A percentile compares a stretch with the other conserved stretches of the same genome.
These are phyloP conservation scores for Zymoseptoria passerinii DNA, from an alignment of 2,329 filamentous ascomycete species.

Conservation along the genomic window DNA sequence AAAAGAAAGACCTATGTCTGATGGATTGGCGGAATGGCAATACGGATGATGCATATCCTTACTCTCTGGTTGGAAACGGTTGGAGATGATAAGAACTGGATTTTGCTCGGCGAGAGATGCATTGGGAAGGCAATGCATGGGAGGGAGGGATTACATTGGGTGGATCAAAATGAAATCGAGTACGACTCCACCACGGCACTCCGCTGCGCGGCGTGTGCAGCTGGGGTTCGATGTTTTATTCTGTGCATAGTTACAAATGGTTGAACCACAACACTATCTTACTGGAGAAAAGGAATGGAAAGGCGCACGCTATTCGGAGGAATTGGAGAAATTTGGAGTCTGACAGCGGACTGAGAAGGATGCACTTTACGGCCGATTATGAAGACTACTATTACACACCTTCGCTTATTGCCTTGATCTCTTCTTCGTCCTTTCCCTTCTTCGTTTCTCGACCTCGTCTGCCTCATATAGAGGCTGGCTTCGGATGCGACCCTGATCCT, in stretches of 20 bases:
- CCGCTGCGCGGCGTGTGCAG: conserved; percentile 2
- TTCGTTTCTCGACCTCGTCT: not conserved
- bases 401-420: conserved; percentile 1
- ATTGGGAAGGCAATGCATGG: not conserved
- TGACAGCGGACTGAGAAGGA: not conserved
- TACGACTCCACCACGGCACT: conserved; percentile 1
- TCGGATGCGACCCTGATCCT: too few species aligned
- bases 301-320: not conserved
- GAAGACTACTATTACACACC: conserved; percentile 1
- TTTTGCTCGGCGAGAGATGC: not conserved
- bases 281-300: not conserved
- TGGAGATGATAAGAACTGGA: not conserved
- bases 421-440: not conserved
- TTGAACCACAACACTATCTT: not conserved
- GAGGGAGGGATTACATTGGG: not conserved
- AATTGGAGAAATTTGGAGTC: not conserved
- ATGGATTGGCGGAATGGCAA: conserved; percentile 26
- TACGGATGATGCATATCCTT: too few species aligned
- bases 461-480: too few species aligned
- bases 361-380: conserved; percentile 9
- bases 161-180: not conserved
- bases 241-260: conserved; percentile 5
- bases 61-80: not conserved
- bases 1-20: conserved; percentile 72
- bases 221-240: not conserved